Conservation (phyloP, 2,329 filamentous ascomycete genomes). For the Fusarium chlamydosporum region DNA sequence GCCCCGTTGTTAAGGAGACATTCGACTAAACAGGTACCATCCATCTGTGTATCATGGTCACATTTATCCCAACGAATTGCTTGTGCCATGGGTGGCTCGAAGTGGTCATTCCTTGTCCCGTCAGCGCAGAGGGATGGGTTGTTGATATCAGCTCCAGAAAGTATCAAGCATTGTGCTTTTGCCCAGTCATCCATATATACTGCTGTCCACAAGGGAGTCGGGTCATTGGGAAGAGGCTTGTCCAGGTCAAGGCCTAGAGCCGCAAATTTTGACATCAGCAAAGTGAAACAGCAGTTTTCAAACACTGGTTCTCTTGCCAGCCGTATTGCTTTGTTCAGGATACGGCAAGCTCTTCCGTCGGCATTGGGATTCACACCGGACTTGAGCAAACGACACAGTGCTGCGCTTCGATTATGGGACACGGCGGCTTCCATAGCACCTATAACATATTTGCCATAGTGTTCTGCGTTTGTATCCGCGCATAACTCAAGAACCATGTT, state of each 20-base stretch:
- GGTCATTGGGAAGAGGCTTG: background rate
- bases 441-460: background rate
- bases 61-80: background rate
- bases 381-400: background rate
- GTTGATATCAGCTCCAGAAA: background rate
- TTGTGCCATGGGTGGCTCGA: background rate
- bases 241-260: background rate
- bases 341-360: background rate
- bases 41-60: too few species aligned
- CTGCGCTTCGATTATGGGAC: accelerated
- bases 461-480: accelerated
- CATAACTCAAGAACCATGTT: background rate
- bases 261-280: background rate
- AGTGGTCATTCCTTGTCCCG: accelerated
- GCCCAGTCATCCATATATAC: accelerated
- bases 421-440: background rate
- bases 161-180: background rate
- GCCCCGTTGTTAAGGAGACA: background rate
- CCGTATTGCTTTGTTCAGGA: background rate
- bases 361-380: background rate
- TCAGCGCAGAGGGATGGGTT: background rate
- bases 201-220: background rate
- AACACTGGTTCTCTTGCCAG: accelerated
- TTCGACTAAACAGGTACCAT: background rate
- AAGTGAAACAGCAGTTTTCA: background rate